Evolutionary conservation across 371 early-diverging fungal species (phyloP).

Genomic region (Rhizopus arrhizus): DNA sequence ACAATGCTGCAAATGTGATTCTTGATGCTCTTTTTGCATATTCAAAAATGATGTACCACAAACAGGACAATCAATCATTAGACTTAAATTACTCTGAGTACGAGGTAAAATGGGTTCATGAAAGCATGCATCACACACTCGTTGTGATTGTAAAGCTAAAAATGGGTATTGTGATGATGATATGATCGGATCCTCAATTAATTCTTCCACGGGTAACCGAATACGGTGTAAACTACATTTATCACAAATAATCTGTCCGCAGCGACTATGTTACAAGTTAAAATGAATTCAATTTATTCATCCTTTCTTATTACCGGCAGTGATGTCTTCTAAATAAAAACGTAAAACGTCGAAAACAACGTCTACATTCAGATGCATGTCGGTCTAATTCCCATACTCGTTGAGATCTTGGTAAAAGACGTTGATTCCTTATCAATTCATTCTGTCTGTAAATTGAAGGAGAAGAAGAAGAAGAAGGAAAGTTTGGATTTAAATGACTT

Average conservation of each 20-base stretch:
- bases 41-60: constrained; percentile 62
- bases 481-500: too few species aligned
- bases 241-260: constrained; percentile 78
- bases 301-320: constrained; percentile 41
- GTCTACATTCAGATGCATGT: constrained; percentile 60
- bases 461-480: too few species aligned
- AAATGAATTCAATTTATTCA: too few species aligned
- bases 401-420: constrained; percentile 25
- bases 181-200: constrained; percentile 51
- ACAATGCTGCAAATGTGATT: constrained; percentile 41
- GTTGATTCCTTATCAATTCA: too few species aligned
- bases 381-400: constrained; percentile 70
- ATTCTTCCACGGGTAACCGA: constrained; percentile 34
- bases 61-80: constrained; percentile 82
- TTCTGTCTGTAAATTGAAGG: too few species aligned
- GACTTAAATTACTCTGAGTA: constrained; percentile 54
- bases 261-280: constrained; percentile 46
- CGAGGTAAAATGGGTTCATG: constrained; percentile 39
- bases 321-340: constrained; percentile 73
- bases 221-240: constrained; percentile 58
- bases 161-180: constrained; percentile 41
- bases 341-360: constrained; percentile 65
- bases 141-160: constrained; percentile 43
- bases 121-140: constrained; percentile 51
- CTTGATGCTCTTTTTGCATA: constrained; percentile 47